phyloP scores from a whole-genome alignment of 768 basidiomycete species.

The Saitozyma podzolica region DNA sequence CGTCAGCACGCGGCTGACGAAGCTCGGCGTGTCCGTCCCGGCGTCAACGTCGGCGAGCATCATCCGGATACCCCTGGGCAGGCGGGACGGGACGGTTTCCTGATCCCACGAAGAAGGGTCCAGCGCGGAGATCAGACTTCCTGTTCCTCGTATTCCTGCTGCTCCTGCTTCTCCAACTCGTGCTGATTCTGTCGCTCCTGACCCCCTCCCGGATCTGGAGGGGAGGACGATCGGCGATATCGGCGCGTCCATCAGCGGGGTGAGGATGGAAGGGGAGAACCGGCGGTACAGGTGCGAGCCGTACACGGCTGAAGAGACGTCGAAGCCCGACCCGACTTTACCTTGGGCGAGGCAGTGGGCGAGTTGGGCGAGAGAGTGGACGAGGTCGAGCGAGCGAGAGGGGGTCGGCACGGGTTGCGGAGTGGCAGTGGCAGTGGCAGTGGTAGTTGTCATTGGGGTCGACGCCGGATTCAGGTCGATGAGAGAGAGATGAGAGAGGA shows the following conservation, averaged over 20 bases:
- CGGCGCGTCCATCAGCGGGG: constrained; percentile 30
- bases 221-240: constrained; percentile 3
- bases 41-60: constrained; percentile 94
- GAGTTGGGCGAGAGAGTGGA: constrained; percentile 92
- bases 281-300: constrained; percentile 91
- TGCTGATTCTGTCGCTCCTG: no score
- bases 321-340: constrained; percentile 97
- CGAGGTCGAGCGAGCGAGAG: constrained; percentile 58
- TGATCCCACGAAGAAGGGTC: constrained; percentile 64
- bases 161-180: no score
- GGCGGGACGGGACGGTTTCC: constrained; percentile 62
- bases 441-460: constrained; percentile 54
- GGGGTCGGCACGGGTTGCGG: neutral
- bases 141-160: no score
- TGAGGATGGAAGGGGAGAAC: constrained; percentile 58
- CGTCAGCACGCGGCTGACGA: constrained; percentile 84
- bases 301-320: constrained; percentile 88
- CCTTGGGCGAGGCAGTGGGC: constrained; percentile 96
- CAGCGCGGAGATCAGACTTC: no score
- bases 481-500: constrained; percentile 72
- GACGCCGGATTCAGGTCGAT: constrained; percentile 55
- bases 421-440: constrained; percentile 45
- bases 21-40: constrained; percentile 91
- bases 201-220: neutral
- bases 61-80: constrained; percentile 79